Evolutionary conservation across 148 eudicot species (phyloP), one percentile per base, ranked within the genome.

Genomic region (Beta vulgaris): DNA sequence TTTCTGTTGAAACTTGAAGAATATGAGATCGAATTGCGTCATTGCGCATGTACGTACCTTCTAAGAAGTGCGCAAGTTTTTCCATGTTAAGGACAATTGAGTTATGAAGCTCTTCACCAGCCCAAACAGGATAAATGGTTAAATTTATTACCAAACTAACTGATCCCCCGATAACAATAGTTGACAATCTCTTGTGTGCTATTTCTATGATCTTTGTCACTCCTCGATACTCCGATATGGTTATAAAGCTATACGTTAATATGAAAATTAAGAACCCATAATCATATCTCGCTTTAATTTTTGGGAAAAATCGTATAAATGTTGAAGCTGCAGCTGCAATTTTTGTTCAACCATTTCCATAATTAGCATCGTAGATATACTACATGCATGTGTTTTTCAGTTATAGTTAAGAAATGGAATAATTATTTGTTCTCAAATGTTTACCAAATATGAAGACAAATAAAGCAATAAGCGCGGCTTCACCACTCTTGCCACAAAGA

Each of bases 81-180:
- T 86, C 88, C 39, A 89, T 63, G 75, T 89, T 86, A n/a, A 29
- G 32, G 58, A 85, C 78, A 34, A 86, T 57, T 29, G 79, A 84
- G n/a, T 78, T 82, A 48, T 89, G 91, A 69, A 91, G 87, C 73
- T 89, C 93, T 66, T 82, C 79, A 23, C 97, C 97, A 57, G 90
- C 91, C 97, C 93, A 91, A 32, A 88, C 93, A 0, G 93, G 97
- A 64, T 72, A 85, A 13, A 88, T 28, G 29, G 82, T 72, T 18
- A 89, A 76, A 59, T 83, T 84, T 5, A 85, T 66, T 0, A 87
- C 16, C 40, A 91, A 57, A 59, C 87, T 82, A 43, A 82, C 79
- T 19, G 79, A 55, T 25, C 72, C 85, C 28, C 97, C 97, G n/a
- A 91, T 84, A 1, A 81, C 70, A 3, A 89, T 77, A 0, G 91